phyloP scores from a whole-genome alignment of 352 stramenopile species.

The Phytophthora palmivora region DNA sequence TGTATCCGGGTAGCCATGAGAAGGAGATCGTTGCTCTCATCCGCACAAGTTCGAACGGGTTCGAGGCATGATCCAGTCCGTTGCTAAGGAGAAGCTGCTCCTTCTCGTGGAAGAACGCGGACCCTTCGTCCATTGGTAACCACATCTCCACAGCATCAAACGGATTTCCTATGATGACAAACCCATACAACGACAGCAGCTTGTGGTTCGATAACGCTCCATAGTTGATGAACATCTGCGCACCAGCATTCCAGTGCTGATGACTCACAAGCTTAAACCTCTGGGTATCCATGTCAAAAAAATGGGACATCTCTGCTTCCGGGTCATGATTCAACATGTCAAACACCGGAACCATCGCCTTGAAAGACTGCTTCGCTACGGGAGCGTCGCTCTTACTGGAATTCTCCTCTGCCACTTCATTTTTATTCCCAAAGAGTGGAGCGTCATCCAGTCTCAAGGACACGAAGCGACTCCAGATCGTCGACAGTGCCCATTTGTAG shows the following conservation, averaged over 20 bases:
- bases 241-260: conserved; percentile 74
- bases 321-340: conserved; percentile 90
- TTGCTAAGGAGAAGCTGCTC: conserved; percentile 48
- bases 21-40: conserved; percentile 73
- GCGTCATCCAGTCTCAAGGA: conserved; percentile 55
- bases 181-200: conserved; percentile 81
- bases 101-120: conserved; percentile 59
- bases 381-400: neutral
- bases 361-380: conserved; percentile 49
- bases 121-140: conserved; percentile 66
- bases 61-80: conserved; percentile 65
- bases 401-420: conserved; percentile 18
- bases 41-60: conserved; percentile 70
- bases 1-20: conserved; percentile 71
- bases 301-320: conserved; percentile 76
- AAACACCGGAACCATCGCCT: conserved; percentile 87
- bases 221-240: conserved; percentile 87
- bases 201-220: conserved; percentile 86
- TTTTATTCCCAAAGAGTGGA: conserved; percentile 17
- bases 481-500: conserved; percentile 88
- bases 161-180: conserved; percentile 71
- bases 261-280: conserved; percentile 74
- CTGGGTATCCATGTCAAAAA: conserved; percentile 56
- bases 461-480: conserved; percentile 89
- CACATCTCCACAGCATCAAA: conserved; percentile 81